Evolutionary conservation across 352 stramenopile genomes (phyloP), one percentile per base, ranked within the genome.

Genomic region (Thalassiosira livingstoniorum): DNA sequence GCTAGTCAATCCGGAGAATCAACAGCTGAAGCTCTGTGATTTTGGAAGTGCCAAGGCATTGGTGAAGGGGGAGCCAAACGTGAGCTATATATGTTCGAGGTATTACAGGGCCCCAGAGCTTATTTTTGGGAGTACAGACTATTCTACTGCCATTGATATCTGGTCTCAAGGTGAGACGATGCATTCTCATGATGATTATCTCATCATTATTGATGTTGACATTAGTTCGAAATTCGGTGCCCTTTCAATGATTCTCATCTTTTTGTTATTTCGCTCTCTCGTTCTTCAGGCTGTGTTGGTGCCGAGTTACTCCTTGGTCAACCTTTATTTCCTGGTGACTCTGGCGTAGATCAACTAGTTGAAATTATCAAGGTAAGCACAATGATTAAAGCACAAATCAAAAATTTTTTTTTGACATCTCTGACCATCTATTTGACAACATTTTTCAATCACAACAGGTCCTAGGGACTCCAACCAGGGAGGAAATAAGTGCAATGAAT

Each of bases 41-140:
- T 99, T 99, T 94, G 98, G 98, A 47, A 98, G 85, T 57, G 94
- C 94, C 37, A 97, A 97, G 78, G 88, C 92, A 39, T 92, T 99
- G 27, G 96, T 99, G 35, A 95, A 95, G 77, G 98, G 98, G 51
- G 97, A 99, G 85, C 97, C 98, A 7, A 99, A 99, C 87, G 97
- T 99, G 15, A 98, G 95, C 66, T 99, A 99, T 92, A 99, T 99
- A 89, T 99, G 98, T 89, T 98, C 95, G 37, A 80, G 90, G 54
- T 99, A 99, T 89, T 99, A 99, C 85, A 95, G 98, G 75, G 98
- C 98, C 10, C 98, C 98, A 0, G 98, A 99, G 86, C 93, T 99
- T 42, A 99, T 99, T 74, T 99, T 99, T 92, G 98, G 98, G n/a
- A 97, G 97, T 13, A 99, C 97, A 1, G 96, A 99, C 87, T 99